phyloP scores from a whole-genome alignment of 768 basidiomycete genomes.

The Daedaleopsis sinensis region DNA sequence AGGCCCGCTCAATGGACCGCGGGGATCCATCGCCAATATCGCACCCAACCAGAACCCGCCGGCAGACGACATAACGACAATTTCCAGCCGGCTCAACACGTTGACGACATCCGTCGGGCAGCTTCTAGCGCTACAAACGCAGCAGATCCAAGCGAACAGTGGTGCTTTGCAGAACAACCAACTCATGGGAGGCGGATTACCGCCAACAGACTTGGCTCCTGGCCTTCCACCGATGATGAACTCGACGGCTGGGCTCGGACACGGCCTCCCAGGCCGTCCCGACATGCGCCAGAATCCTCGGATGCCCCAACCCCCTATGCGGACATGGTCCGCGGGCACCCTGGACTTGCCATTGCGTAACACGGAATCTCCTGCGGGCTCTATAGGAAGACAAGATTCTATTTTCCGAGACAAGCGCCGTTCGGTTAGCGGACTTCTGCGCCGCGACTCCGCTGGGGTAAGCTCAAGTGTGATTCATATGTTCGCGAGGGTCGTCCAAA shows the following conservation, averaged over 20 bases:
- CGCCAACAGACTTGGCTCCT: slow-evolving; percentile 39
- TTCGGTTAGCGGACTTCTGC: slow-evolving; percentile 66
- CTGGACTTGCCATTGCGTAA: slow-evolving; percentile 72
- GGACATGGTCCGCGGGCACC: slow-evolving; percentile 85
- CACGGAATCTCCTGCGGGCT: slow-evolving; percentile 37
- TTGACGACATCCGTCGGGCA: slow-evolving; percentile 86
- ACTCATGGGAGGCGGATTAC: slow-evolving; percentile 34
- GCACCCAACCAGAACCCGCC: slow-evolving; percentile 72
- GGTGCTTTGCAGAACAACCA: slow-evolving; percentile 24
- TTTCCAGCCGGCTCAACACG: slow-evolving; percentile 77
- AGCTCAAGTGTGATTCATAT: slow-evolving; percentile 31
- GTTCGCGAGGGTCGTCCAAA: neutral
- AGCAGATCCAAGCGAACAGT: slow-evolving; percentile 56
- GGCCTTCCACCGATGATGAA: slow-evolving; percentile 15
- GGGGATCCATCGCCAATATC: slow-evolving; percentile 68
- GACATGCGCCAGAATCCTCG: slow-evolving; percentile 65
- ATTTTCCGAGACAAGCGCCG: slow-evolving; percentile 71
- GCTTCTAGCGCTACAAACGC: slow-evolving; percentile 79
- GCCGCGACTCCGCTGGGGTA: slow-evolving; percentile 78
- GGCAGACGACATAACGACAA: slow-evolving; percentile 71
- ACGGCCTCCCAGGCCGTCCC: slow-evolving; percentile 65
- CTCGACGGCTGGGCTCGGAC: slow-evolving; percentile 45
- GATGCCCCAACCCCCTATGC: slow-evolving; percentile 68
- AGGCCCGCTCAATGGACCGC: slow-evolving; percentile 43
- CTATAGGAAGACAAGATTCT: slow-evolving; percentile 43